Base-by-base conservation (phyloP, 2,329 filamentous ascomycete species). In the Diaporthe velutina region DNA sequence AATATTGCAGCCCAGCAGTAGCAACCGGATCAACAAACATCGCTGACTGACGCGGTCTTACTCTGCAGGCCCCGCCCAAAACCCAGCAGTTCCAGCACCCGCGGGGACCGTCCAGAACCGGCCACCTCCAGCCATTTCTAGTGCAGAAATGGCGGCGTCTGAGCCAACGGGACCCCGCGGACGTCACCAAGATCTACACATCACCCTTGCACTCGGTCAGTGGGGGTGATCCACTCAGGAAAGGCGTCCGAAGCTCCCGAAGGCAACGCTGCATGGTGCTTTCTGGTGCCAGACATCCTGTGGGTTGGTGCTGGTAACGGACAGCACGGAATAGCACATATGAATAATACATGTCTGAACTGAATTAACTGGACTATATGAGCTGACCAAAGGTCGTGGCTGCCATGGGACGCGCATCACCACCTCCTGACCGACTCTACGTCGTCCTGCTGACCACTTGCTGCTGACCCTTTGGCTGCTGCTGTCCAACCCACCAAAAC, bases 191-290 rank as follows among this genome's bases (percentile, higher is more conserved):
- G 64, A 68, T 68, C 64, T 68, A 54, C 64, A 38, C 64, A 67
- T 45, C 45, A 67, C 45, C 45, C 64, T 52, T 67, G 64, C 64
- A 25, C 30, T 52, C 45, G 45, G 64, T 4, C 64, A 25, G 64
- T 68, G 64, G 48, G 30, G 22, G 12, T 12, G 45, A 19, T 22
- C 64, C 64, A 52, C 22, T 17, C 64, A 68, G 64, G 48, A 52
- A 52, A 68, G 45, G 45, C 48, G 64, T 54, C 64, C 64, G 64
- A 68, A 68, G 64, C 64, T 68, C 64, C 64, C 64, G 64, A 38
- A 54, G 33, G 48, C 64, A 22, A 68, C 64, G 64, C 64, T 54
- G 64, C 64, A 28, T 54, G 48, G 15, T 25, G 64, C 30, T 33
- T 25, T 66, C 28, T 12, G 17, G 22, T 64, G 42, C 17, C 17